phyloP scores from a whole-genome alignment of 148 eudicot genomes.

The Rhododendron griersonianum region DNA sequence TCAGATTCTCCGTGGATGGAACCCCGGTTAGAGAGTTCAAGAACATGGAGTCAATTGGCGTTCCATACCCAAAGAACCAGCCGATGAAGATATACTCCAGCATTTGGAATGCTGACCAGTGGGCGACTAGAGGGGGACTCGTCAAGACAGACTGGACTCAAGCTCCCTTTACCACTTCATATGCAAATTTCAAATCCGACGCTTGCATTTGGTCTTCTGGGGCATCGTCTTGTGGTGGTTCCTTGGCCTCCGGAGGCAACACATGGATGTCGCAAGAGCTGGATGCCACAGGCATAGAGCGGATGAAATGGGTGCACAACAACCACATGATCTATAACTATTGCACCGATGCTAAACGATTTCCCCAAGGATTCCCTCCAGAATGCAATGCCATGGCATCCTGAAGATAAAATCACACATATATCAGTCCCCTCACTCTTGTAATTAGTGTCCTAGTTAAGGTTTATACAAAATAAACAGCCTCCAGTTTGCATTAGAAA shows the following conservation, averaged over 20 bases:
- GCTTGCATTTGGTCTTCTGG: not conserved
- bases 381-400: not conserved
- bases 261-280: not conserved
- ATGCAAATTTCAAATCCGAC: not conserved
- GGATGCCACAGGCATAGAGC: not conserved
- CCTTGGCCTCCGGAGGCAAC: not conserved
- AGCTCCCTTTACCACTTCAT: conserved; percentile 1
- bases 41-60: not conserved
- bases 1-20: not conserved
- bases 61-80: not conserved
- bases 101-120: not conserved
- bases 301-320: not conserved
- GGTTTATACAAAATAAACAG: not conserved
- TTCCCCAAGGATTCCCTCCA: not conserved
- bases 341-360: not conserved
- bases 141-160: not conserved
- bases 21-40: not conserved
- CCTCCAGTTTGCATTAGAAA: not conserved
- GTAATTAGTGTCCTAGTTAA: not conserved
- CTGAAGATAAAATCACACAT: not conserved
- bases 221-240: not conserved
- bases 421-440: not conserved
- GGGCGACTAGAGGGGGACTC: not conserved
- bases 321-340: not conserved
- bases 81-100: not conserved